These are phyloP conservation scores for Fagopyrum homotropicum DNA, from an alignment of 148 eudicot species.

Conservation along the genomic window DNA sequence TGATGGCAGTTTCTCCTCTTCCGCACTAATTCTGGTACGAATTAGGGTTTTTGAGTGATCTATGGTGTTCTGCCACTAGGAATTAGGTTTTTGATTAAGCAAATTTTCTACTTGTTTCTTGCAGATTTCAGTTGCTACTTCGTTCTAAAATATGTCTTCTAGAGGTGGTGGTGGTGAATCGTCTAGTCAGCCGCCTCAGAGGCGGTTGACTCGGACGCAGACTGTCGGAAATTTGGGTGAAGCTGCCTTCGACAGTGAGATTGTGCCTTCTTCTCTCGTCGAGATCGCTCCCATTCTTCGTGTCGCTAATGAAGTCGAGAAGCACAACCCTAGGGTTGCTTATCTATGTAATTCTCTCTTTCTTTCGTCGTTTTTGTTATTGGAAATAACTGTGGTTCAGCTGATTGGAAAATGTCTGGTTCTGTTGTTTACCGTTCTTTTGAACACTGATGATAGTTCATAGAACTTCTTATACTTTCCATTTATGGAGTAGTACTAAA, in stretches of 20 bases:
- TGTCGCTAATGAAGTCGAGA: constrained; percentile 84
- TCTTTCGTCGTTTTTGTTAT: background rate
- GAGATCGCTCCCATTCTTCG: constrained; percentile 86
- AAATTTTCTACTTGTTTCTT: background rate
- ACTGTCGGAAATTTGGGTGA: constrained; percentile 14
- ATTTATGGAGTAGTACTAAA: too few relatives aligned
- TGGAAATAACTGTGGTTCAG: background rate
- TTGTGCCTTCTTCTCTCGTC: constrained; percentile 36
- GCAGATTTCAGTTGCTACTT: background rate
- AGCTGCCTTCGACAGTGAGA: constrained; percentile 73
- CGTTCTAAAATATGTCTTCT: constrained; percentile 2
- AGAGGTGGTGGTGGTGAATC: constrained; percentile 4
- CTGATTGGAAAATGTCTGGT: background rate
- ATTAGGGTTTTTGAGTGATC: background rate
- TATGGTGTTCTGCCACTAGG: background rate
- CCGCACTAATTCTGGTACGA: background rate
- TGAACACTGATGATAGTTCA: background rate
- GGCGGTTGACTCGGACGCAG: constrained; percentile 14
- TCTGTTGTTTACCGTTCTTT: background rate
- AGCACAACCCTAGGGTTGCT: constrained; percentile 77
- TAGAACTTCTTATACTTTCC: background rate
- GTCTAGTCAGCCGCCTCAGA: constrained; percentile 13
- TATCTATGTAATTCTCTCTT: constrained; percentile 47
- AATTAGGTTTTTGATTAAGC: background rate
- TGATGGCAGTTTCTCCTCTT: background rate